Base-by-base conservation (phyloP, 208 protist genomes). In the Leishmania martiniquensis region DNA sequence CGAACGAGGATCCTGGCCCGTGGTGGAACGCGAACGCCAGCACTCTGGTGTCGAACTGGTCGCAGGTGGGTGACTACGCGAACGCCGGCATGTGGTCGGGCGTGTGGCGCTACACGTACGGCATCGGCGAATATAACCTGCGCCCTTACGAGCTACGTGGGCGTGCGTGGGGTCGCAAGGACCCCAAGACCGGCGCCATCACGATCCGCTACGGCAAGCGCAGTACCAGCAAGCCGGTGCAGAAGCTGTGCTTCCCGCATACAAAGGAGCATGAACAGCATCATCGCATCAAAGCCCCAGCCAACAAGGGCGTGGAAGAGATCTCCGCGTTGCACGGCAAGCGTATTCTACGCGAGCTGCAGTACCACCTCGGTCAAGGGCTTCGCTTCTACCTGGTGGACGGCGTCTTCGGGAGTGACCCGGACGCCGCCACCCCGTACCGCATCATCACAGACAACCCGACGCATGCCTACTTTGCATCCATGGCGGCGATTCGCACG, bases 391-490 rank as follows among this genome's bases (percentile, higher is more conserved):
- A 97, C 82, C 75, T 96, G 25, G 85, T 97, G 15, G 93, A 97
- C 80, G 93, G 93, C 52, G 89, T 96, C 60, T 95, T 97, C 68
- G 93, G 93, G 49, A 96, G 91, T 68, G 81, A 94, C 77, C 84
- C 85, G 10, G 81, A 76, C 34, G 93, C 90, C 45, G 80, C 85
- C 63, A 97, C 93, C 65, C 89, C 93, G 55, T 97, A 95, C 83
- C 93, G 93, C 70, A 92, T 97, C 81, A 94, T 97, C 81, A 97
- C 93, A 9, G 93, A 97, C 80, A 97, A 96, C 87, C 91, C 93
- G 6, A 95, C 89, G 10, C 92, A 95, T 74, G 93, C 93, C 54
- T 97, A 97, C 85, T 95, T 94, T 66, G 86, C 83, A 47, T 89
- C 93, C 12, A 87, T 97, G 68, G 91, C 91, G 7, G 90, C 93